Evolutionary conservation across 139 green algal genomes (phyloP), one percentile per base, ranked within the genome.

Genomic region (Chlamydomonas applanata): DNA sequence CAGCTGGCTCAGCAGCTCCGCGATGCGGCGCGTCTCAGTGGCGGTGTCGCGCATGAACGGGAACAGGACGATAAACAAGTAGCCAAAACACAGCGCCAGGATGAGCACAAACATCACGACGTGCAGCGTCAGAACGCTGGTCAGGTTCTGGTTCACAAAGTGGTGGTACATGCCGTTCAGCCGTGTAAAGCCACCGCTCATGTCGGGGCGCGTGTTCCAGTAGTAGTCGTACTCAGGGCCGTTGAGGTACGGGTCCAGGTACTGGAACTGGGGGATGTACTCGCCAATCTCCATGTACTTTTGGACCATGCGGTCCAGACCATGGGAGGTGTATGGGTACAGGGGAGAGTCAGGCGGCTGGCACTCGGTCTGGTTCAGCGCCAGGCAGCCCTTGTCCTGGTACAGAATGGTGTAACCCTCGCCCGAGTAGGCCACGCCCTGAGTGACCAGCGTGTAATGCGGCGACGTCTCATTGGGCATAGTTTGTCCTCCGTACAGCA

Each of bases 1-100:
- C 77, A 87, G 74, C 74, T 82, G 77, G 22, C 64, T 72, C 24
- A 87, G 64, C 77, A 87, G 77, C 77, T 87, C 79, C n/a, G 82
- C 81, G 25, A 86, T 86, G 69, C 79, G 81, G 5, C 71, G 63
- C 2, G 57, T 83, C 76, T 86, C 81, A 35, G 74, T 80, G 17
- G 30, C 25, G 1, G 72, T 74, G 30, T 49, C 69, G 19, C 46
- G 36, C 24, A 86, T 54, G 53, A 75, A 72, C 36, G 81, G 81
- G 14, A 73, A 73, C 73, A 82, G 46, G 49, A 80, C 52, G 3
- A 74, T 17, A 35, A 78, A 19, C 44, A 78, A 40, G 45, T 77
- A 69, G 13, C 32, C 25, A 2, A 81, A 17, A 5, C 46, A 57
- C 13, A 79, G 36, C 25, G 71, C 30, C 52, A 80, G 68, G 61